Conservation (phyloP, 495 filamentous ascomycete species). For the Evernia prunastri region DNA sequence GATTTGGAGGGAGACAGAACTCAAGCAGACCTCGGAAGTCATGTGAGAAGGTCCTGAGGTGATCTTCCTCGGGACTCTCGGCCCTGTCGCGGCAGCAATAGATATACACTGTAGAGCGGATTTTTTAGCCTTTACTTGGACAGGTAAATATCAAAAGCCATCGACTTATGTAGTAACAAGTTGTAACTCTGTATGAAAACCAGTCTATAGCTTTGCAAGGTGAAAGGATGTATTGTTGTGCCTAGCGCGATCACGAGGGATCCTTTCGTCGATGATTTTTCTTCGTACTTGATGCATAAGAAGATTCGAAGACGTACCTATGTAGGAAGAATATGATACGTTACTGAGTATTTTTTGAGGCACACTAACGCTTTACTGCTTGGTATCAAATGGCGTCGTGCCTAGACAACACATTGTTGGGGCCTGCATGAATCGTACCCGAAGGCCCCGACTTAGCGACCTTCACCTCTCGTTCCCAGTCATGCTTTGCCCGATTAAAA, state of each 20-base stretch:
- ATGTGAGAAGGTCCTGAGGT: background rate
- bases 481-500: background rate
- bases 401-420: background rate
- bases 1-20: constrained; percentile 7
- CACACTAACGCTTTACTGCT: background rate
- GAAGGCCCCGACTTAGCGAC: background rate
- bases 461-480: background rate
- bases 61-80: background rate
- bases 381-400: background rate
- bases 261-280: background rate
- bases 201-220: background rate
- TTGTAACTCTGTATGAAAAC: background rate
- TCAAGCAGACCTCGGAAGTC: background rate
- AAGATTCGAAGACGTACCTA: background rate
- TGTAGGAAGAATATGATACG: background rate
- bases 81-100: background rate
- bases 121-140: too few relatives aligned
- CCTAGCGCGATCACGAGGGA: background rate
- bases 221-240: background rate
- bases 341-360: background rate
- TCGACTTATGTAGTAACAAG: background rate
- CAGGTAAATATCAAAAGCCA: background rate
- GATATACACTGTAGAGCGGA: too few relatives aligned
- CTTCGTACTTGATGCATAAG: background rate
- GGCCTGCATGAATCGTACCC: too few relatives aligned